phyloP scores from a whole-genome alignment of 495 filamentous ascomycete genomes.

The Penicillium fimorum region DNA sequence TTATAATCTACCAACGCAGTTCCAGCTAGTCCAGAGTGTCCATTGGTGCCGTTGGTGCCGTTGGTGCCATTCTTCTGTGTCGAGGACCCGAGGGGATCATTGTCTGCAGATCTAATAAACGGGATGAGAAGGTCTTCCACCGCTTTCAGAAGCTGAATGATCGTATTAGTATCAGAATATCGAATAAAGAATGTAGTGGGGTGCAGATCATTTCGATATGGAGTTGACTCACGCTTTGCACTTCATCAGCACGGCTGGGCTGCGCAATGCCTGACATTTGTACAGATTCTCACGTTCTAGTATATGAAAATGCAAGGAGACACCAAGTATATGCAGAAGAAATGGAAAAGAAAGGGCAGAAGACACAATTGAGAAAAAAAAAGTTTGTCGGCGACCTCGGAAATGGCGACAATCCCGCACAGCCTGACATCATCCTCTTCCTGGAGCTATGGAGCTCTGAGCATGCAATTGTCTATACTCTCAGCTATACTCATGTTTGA shows the following conservation, averaged over 20 bases:
- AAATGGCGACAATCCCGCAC: conserved; percentile 33
- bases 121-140: conserved; percentile 74
- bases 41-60: conserved; percentile 47
- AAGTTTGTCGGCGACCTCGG: conserved; percentile 22
- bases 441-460: too few species aligned
- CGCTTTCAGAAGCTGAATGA: conserved; percentile 63
- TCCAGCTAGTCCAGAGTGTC: conserved; percentile 43
- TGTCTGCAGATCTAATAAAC: conserved; percentile 74
- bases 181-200: neutral
- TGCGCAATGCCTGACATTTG: conserved; percentile 28
- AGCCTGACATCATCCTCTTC: conserved; percentile 33
- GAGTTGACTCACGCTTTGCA: conserved; percentile 40
- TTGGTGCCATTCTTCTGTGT: conserved; percentile 40
- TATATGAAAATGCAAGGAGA: neutral
- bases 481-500: neutral
- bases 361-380: conserved; percentile 16
- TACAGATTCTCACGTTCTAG: conserved; percentile 2
- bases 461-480: neutral
- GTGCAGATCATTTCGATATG: conserved; percentile 7
- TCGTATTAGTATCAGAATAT: conserved; percentile 1
- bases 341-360: conserved; percentile 1
- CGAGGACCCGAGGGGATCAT: conserved; percentile 50
- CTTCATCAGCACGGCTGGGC: conserved; percentile 42
- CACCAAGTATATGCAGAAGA: neutral
- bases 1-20: conserved; percentile 68